Conservation (phyloP, 805 yeast species). For the Metschnikowia similis region DNA sequence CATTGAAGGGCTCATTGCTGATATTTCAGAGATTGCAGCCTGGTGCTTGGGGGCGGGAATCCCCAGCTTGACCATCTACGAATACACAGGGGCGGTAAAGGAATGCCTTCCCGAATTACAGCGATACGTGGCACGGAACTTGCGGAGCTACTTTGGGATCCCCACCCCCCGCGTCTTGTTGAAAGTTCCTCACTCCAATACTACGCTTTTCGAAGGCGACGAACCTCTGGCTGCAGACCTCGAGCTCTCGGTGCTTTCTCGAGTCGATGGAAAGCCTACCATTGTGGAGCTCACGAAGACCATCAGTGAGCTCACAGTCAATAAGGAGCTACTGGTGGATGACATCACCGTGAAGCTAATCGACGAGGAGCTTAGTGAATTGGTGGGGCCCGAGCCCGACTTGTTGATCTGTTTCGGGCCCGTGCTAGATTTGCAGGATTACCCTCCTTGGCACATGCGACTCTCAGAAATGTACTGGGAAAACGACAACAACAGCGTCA, state of each 20-base stretch:
- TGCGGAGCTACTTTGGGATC: conserved; percentile 71
- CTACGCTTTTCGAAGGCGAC: conserved; percentile 28
- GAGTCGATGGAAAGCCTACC: conserved; percentile 83
- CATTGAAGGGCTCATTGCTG: conserved; percentile 70
- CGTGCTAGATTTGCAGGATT: conserved; percentile 83
- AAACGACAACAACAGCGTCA: conserved; percentile 74
- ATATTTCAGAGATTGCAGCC: conserved; percentile 70
- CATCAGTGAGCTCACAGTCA: conserved; percentile 68
- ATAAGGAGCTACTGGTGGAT: conserved; percentile 53
- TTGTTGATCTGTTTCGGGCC: conserved; percentile 81
- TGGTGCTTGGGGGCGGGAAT: conserved; percentile 94
- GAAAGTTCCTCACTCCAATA: conserved; percentile 63
- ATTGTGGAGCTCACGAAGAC: conserved; percentile 85
- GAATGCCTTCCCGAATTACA: conserved; percentile 45
- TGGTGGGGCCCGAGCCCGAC: conserved; percentile 93
- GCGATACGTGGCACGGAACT: conserved; percentile 51
- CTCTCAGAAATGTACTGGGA: conserved; percentile 89
- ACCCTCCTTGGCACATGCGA: conserved; percentile 97
- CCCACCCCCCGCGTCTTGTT: conserved; percentile 60
- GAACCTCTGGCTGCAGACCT: conserved; percentile 41
- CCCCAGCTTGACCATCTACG: conserved; percentile 67
- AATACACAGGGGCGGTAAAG: conserved; percentile 62
- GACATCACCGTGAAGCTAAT: conserved; percentile 75
- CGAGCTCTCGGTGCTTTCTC: conserved; percentile 62
- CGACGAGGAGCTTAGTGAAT: conserved; percentile 65